These are phyloP conservation scores for Elaeis oleifera DNA, from an alignment of 202 grass and related monocot species.

Conservation along the genomic window DNA sequence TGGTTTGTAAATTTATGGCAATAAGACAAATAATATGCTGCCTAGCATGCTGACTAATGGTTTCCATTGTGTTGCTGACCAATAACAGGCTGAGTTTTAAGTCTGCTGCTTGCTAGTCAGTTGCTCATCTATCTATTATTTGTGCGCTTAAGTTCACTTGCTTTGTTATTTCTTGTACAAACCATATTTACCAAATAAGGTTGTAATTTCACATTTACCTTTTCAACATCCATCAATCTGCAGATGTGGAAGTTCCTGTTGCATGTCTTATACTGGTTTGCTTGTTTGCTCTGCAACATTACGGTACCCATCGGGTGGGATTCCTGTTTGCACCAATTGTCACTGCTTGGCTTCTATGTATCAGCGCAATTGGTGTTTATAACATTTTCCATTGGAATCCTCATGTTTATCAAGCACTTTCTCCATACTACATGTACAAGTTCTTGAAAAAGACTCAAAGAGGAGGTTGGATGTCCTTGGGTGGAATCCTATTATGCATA, in stretches of 20 bases:
- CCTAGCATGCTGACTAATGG: too few relatives aligned
- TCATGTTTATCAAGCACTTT: conserved; percentile 64
- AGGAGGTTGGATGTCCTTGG: conserved; percentile 86
- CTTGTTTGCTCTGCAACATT: conserved; percentile 90
- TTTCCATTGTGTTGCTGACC: too few relatives aligned
- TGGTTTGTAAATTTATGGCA: too few relatives aligned
- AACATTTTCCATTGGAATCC: conserved; percentile 87
- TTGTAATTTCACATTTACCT: not conserved
- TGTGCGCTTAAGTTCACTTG: too few relatives aligned
- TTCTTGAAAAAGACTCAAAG: conserved; percentile 69
- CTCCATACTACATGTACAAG: conserved; percentile 62
- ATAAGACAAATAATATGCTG: too few relatives aligned
- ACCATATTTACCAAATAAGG: too few relatives aligned
- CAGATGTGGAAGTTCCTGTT: conserved; percentile 85
- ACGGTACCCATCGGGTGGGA: conserved; percentile 68
- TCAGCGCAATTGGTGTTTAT: conserved; percentile 70
- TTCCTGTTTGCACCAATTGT: conserved; percentile 84
- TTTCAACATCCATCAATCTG: conserved; percentile 17
- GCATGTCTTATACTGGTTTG: conserved; percentile 66
- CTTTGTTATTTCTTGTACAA: too few relatives aligned
- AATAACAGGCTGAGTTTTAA: too few relatives aligned
- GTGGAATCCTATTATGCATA: conserved; percentile 86
- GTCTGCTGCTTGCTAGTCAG: too few relatives aligned
- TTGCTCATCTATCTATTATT: too few relatives aligned
- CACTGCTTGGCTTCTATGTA: conserved; percentile 67